Conservation (phyloP, 2,329 filamentous ascomycete genomes). For the Fusarium neocosmosporiellum region DNA sequence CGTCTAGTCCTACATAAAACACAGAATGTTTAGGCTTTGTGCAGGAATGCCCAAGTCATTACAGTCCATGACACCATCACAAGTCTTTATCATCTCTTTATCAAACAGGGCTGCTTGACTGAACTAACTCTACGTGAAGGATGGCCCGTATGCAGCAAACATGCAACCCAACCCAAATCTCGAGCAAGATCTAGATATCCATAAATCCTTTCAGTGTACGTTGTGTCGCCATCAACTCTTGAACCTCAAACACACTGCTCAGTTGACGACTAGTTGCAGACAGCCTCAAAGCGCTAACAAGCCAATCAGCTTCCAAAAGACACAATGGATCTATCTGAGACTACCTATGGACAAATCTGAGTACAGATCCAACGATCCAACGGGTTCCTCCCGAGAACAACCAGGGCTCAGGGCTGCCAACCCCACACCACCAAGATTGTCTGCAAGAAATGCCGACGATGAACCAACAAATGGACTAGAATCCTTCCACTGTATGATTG, state of each 20-base stretch:
- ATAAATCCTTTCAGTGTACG: not conserved
- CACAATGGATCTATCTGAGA: not conserved
- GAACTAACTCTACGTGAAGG: not conserved
- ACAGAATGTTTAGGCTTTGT: not conserved
- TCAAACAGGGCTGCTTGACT: not conserved
- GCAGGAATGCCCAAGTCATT: not conserved
- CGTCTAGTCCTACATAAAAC: too few species aligned
- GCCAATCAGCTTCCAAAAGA: not conserved
- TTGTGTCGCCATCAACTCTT: not conserved
- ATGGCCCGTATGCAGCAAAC: too few species aligned
- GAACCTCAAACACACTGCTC: not conserved
- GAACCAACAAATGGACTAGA: not conserved
- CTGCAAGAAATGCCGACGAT: not conserved
- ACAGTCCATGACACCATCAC: fast-evolving
- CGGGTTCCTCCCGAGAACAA: not conserved
- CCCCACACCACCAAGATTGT: not conserved
- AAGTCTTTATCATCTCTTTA: not conserved
- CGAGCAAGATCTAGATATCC: not conserved
- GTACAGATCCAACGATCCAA: not conserved
- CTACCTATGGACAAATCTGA: not conserved
- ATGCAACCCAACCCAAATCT: not conserved
- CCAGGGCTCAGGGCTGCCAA: not conserved
- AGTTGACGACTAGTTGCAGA: not conserved
- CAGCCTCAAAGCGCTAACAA: not conserved
- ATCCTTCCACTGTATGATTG: not conserved